Evolutionary conservation across 2,329 filamentous ascomycete species (phyloP), one percentile per base, ranked within the genome.

Genomic region (Cordyceps militaris): DNA sequence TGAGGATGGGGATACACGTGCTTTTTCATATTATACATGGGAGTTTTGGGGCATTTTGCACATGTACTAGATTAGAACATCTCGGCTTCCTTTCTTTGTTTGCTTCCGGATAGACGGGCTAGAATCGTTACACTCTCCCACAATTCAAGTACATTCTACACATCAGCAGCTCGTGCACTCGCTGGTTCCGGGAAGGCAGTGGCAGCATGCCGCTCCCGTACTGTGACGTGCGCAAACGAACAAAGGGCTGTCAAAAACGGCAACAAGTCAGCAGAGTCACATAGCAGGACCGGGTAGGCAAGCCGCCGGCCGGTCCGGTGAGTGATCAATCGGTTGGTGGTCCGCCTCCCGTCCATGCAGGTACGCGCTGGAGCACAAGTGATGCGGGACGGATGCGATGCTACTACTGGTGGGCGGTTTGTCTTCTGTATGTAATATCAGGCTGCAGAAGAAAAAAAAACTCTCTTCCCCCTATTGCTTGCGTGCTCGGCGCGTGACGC

Each of bases 41-140:
- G 53, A 48, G 53, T 56, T 56, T 44, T 24, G 16, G 32, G 34
- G 19, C 30, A 13, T 13, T 11, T 42, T 36, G 23, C 42, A 56
- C 44, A 55, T 56, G 53, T 56, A 56, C 43, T 56, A 47, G 52
- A 49, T 30, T 56, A 56, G 53, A 56, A 21, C 43, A 56, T 56
- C 53, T 48, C 53, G 30, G 32, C 43, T 49, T 46, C 40, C 11
- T 28, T 55, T 28, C 7, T 38, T 56, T 42, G 38, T 42, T 32
- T 32, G 40, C 11, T 16, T 40, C 3, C 4, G 14, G 7, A 38
- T 42, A 54, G 26, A 44, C n/a, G 26, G 21, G 6, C 38, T 24
- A 54, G 28, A 46, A 26, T 30, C 16, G 16, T 24, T 26, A 46
- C 6, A 36, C 28, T 47, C 52, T 38, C 30, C 52, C 26, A 55